Percentiles rank a stretch among this genome's conserved stretches.
Conservation (phyloP, 176 grass and related monocot species). For the Musa schizocarpa region DNA sequence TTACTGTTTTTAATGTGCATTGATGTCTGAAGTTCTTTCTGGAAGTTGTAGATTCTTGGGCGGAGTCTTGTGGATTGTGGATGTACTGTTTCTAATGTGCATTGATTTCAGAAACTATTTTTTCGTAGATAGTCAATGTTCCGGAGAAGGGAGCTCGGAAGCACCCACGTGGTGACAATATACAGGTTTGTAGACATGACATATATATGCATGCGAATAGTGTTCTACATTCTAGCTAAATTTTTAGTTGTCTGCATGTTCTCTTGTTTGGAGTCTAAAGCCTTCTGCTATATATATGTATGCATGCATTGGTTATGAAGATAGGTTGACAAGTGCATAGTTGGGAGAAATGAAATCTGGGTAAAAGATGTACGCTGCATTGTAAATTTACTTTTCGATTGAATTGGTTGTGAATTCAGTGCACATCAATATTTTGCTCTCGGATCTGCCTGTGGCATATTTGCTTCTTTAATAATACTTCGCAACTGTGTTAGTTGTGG, state of each 20-base stretch:
- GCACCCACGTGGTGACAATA: slow-evolving; percentile 65
- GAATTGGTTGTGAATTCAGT: too few relatives aligned
- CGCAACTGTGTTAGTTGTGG: background rate
- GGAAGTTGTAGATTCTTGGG: slow-evolving; percentile 2
- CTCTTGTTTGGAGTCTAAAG: slow-evolving; percentile 5
- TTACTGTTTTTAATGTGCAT: background rate
- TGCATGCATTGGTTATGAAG: too few relatives aligned
- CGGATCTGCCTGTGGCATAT: too few relatives aligned
- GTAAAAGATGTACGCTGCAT: too few relatives aligned
- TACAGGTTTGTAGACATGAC: slow-evolving; percentile 40
- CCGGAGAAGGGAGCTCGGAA: slow-evolving; percentile 77
- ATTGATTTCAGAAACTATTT: slow-evolving; percentile 15
- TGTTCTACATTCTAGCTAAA: background rate
- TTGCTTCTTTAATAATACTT: background rate
- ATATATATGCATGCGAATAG: background rate
- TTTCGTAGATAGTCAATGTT: slow-evolving; percentile 67
- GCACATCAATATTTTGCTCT: too few relatives aligned
- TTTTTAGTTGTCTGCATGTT: background rate
- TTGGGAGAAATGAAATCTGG: too few relatives aligned
- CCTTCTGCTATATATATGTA: too few relatives aligned
- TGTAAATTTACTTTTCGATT: too few relatives aligned
- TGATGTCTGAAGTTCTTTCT: background rate
- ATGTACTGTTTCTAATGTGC: slow-evolving; percentile 13
- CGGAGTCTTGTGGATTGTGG: background rate
- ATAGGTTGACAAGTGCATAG: too few relatives aligned